These are phyloP conservation scores for Chaetomium globosum DNA, from an alignment of 2,329 filamentous ascomycete species.

Conservation along the genomic window DNA sequence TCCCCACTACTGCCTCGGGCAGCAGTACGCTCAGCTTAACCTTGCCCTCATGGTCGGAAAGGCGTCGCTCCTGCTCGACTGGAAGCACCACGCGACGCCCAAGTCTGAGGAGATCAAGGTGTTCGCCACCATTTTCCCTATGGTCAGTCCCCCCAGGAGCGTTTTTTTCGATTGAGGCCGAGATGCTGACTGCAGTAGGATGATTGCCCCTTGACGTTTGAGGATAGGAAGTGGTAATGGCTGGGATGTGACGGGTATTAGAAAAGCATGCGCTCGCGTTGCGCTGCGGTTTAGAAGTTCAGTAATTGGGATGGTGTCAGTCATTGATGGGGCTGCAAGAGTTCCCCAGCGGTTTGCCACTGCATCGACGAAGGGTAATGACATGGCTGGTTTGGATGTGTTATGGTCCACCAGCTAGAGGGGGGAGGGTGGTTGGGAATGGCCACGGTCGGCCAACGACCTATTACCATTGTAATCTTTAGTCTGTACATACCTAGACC, in stretches of 20 bases:
- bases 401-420: not conserved
- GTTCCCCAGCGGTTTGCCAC: not conserved
- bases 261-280: not conserved
- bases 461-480: constrained; percentile 32
- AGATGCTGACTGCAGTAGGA: constrained; percentile 57
- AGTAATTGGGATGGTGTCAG: constrained; percentile 1
- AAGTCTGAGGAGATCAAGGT: constrained; percentile 93
- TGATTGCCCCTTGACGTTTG: constrained; percentile 78
- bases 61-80: constrained; percentile 82
- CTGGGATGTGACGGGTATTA: not conserved
- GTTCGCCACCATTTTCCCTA: constrained; percentile 96
- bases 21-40: constrained; percentile 87
- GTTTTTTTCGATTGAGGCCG: constrained; percentile 1
- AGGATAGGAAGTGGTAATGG: constrained; percentile 53
- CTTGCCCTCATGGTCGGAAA: constrained; percentile 88
- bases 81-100: constrained; percentile 84
- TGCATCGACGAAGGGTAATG: constrained; percentile 8
- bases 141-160: constrained; percentile 61
- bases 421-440: not conserved
- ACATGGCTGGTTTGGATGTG: constrained; percentile 7
- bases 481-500: constrained; percentile 30
- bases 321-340: not conserved
- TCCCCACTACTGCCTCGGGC: constrained; percentile 94
- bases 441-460: constrained; percentile 11
- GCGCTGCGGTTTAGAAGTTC: not conserved